Evolutionary conservation across 345 rosid genomes (phyloP), one percentile per base, ranked within the genome.

Genomic region (Ricinus communis): DNA sequence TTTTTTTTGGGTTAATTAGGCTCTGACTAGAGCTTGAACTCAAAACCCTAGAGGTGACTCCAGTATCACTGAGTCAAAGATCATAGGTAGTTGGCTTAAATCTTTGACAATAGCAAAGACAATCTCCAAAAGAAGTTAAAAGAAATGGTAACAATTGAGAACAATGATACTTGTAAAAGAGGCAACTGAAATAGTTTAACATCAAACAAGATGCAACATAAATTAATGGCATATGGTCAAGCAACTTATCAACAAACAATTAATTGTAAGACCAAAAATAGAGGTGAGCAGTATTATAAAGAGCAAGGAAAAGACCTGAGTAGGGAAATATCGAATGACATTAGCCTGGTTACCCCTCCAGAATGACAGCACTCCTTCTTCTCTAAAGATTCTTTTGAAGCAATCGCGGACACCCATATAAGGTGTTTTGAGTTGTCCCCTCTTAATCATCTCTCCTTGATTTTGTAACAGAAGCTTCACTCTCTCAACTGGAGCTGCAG

Each of bases 301-400:
- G n/a, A n/a, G n/a, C n/a, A n/a, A n/a, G n/a, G n/a, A n/a, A 69
- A 58, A 62, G 70, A 90, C 97, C 97, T 92, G 97, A 52, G 98
- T 92, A 21, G 98, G 97, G 83, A 92, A 86, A 82, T 90, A 95
- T 46, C 98, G 82, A 4, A 95, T 90, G 77, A 90, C 84, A 80
- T 82, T 95, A 80, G 91, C 98, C 86, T 90, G 98, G 76, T 90
- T 85, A 30, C 98, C 98, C 79, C 99, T 92, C 99, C 99, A 95
- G 65, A 89, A 89, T 47, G 97, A 92, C 43, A 79, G 54, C n/a
- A 82, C 31, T 28, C 97, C 98, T 82, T 95, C 99, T 72, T 95
- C 96, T 80, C 81, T 84, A 43, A 86, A 82, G 52, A 92, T 82
- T 88, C 93, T 83, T 69, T 36, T 70, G 70, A 95, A 89, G 83